phyloP scores from a whole-genome alignment of 2,329 filamentous ascomycete genomes.

The Westerdykella sp. region DNA sequence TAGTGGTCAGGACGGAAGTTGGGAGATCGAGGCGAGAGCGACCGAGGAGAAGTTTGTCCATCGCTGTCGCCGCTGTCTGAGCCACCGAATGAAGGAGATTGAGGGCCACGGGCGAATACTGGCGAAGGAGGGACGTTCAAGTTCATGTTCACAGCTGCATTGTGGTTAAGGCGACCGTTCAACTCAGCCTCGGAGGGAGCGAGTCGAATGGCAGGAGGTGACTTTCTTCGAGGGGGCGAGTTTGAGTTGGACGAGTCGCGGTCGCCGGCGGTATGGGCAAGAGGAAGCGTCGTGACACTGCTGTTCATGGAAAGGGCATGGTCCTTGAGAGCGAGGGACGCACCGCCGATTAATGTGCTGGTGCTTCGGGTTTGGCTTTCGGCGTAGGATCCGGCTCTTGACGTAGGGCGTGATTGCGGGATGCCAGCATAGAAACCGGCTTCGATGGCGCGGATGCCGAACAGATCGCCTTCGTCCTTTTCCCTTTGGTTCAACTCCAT shows the following conservation, averaged over 20 bases:
- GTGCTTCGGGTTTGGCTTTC: constrained; percentile 21
- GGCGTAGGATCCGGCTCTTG: constrained; percentile 30
- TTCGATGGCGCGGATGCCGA: constrained; percentile 38
- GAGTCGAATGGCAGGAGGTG: constrained; percentile 18
- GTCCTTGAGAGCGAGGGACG: constrained; percentile 24
- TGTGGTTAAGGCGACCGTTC: constrained; percentile 31
- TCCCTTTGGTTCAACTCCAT: constrained; percentile 31
- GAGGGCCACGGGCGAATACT: constrained; percentile 12
- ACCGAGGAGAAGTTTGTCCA: constrained; percentile 16
- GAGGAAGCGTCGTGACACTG: constrained; percentile 30
- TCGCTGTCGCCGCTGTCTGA: constrained; percentile 24
- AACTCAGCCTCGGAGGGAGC: constrained; percentile 34
- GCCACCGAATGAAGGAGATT: constrained; percentile 21
- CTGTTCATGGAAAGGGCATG: constrained; percentile 26
- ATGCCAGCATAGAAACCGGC: constrained; percentile 39
- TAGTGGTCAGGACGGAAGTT: constrained; percentile 23
- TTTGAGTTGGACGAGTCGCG: constrained; percentile 16
- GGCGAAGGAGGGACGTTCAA: constrained; percentile 30
- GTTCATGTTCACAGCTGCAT: constrained; percentile 31
- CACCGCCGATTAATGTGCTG: constrained; percentile 30
- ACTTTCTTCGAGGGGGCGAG: constrained; percentile 15
- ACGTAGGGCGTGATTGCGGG: constrained; percentile 35
- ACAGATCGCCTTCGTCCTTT: constrained; percentile 37
- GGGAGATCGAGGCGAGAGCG: constrained; percentile 11
- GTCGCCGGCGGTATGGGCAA: constrained; percentile 14